Conservation (phyloP, 495 filamentous ascomycete genomes). For the Letharia lupina region DNA sequence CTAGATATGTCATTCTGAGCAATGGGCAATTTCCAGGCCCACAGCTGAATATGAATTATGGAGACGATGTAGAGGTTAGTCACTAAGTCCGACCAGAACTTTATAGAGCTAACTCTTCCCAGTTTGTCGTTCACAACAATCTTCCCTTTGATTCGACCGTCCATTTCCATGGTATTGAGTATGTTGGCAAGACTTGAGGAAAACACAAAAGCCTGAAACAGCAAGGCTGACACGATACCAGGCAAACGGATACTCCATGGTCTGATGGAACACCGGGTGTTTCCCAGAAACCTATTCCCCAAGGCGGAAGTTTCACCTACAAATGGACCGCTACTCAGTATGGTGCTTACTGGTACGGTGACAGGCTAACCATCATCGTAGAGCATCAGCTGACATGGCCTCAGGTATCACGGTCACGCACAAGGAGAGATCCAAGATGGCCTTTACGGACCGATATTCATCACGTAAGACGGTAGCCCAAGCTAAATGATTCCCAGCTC, state of each 20-base stretch:
- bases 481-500: not conserved
- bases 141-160: conserved; percentile 46
- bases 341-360: conserved; percentile 40
- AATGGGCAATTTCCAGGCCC: conserved; percentile 57
- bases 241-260: conserved; percentile 38
- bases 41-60: conserved; percentile 48
- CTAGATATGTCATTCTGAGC: conserved; percentile 44
- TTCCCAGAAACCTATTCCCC: conserved; percentile 37
- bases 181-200: not conserved
- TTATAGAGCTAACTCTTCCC: not conserved
- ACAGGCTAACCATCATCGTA: not conserved
- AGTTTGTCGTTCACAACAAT: conserved; percentile 43
- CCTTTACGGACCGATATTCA: conserved; percentile 44
- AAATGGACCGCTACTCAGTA: conserved; percentile 41
- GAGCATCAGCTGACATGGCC: conserved; percentile 26
- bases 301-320: conserved; percentile 38
- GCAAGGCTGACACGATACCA: conserved; percentile 21
- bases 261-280: conserved; percentile 46
- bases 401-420: conserved; percentile 46
- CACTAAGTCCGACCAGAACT: not conserved
- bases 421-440: conserved; percentile 44
- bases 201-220: no score
- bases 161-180: conserved; percentile 43
- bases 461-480: conserved; percentile 23
- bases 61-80: conserved; percentile 51